Evolutionary conservation across 2,329 filamentous ascomycete species (phyloP), one percentile per base, ranked within the genome.

Genomic region (Chaetomium globosum): DNA sequence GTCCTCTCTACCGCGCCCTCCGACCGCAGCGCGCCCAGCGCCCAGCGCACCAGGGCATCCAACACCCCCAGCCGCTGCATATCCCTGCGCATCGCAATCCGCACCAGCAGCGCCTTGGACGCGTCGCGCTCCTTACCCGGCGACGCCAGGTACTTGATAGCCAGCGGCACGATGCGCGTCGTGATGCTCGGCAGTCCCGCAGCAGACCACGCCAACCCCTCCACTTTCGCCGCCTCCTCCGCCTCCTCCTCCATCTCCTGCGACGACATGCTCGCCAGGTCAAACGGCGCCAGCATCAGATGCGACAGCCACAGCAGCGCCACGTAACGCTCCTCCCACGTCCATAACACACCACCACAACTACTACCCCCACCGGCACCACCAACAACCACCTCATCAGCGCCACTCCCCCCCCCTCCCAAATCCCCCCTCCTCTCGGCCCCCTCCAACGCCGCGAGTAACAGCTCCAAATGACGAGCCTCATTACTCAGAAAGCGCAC

Each of bases 401-500:
- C 21, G 1, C n/a, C 28, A 13, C 12, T 9, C 1, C 6, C 36
- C 2, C 33, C 9, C 12, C 33, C 33, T 36, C 67, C 49, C 9
- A 13, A 39, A 2, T 60, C 61, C 1, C 49, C 30, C 8, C 73
- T 69, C 70, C 73, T 69, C 70, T 85, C 83, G 0, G 81, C 78
- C 23, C 84, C 81, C 73, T 96, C 92, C 51, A 97, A 86, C 19
- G 89, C 89, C 1, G 84, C 82, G 9, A 97, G 82, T 67, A 99
- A 83, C 0, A 89, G 83, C 75, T 97, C 93, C 16, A 99, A 84
- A 73, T 93, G 89, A 73, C 85, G 89, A 1, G 93, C 89, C 76
- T 98, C 95, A 69, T 95, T 96, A 74, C 91, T 94, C 69, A 99
- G 81, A 74, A 98, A 97, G 51, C 92, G 87, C 60, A 93, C 88